Percentiles rank a stretch among this genome's conserved stretches.
phyloP scores from a whole-genome alignment of 495 filamentous ascomycete species.

The Alectoria sarmentosa region DNA sequence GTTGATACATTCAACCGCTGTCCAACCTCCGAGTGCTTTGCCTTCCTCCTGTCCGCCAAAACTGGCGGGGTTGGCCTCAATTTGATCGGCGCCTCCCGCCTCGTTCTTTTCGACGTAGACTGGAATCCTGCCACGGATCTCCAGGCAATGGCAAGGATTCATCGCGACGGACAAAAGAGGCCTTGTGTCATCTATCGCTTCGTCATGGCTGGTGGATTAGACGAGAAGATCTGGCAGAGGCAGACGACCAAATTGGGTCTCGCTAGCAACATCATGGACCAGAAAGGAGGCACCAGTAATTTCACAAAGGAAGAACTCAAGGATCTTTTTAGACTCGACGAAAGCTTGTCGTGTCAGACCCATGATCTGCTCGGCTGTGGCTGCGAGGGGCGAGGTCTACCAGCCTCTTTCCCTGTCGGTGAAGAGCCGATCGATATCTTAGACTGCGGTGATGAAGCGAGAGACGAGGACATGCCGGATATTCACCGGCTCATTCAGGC shows the following conservation, averaged over 20 bases:
- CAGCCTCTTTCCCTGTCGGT: constrained; percentile 19
- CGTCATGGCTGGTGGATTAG: constrained; percentile 62
- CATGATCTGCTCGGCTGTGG: constrained; percentile 64
- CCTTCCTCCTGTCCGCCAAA: constrained; percentile 75
- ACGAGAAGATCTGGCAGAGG: constrained; percentile 82
- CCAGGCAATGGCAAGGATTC: constrained; percentile 82
- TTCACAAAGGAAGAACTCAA: constrained; percentile 64
- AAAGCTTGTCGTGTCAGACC: constrained; percentile 52
- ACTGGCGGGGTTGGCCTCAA: constrained; percentile 71
- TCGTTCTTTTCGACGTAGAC: constrained; percentile 74
- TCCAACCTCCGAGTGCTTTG: constrained; percentile 51
- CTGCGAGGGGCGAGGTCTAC: constrained; percentile 53
- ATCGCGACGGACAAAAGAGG: constrained; percentile 68
- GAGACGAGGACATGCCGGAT: constrained; percentile 36
- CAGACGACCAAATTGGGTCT: constrained; percentile 69
- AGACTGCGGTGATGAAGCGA: constrained; percentile 32
- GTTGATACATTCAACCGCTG: constrained; percentile 72
- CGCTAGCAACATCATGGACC: constrained; percentile 60
- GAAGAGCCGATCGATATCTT: constrained; percentile 27
- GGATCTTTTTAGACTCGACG: constrained; percentile 65
- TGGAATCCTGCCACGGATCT: constrained; percentile 80
- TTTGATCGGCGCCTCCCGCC: constrained; percentile 66
- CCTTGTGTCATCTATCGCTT: constrained; percentile 69
- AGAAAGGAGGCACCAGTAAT: constrained; percentile 47
- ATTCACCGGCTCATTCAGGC: constrained; percentile 45